phyloP scores from a whole-genome alignment of 495 filamentous ascomycete genomes.

The Durotheca rogersii region DNA sequence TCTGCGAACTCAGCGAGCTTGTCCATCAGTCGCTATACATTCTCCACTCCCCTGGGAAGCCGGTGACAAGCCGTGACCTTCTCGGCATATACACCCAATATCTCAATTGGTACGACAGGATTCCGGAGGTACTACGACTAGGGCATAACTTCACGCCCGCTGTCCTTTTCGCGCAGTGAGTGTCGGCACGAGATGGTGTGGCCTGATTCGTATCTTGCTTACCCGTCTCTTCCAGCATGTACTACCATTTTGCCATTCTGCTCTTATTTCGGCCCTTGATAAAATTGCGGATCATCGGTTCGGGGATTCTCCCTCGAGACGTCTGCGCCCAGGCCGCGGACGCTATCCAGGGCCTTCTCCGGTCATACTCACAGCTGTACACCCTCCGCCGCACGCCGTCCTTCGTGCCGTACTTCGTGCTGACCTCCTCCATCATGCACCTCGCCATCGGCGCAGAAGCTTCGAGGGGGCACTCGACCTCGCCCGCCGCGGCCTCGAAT shows the following conservation, averaged over 20 bases:
- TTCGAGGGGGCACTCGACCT: conserved; percentile 13
- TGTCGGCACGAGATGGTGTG: conserved; percentile 9
- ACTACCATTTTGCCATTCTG: conserved; percentile 63
- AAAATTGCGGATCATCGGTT: conserved; percentile 58
- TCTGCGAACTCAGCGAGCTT: conserved; percentile 66
- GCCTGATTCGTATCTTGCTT: conserved; percentile 13
- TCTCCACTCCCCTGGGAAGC: conserved; percentile 60
- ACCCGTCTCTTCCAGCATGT: conserved; percentile 51
- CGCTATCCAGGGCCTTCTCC: conserved; percentile 57
- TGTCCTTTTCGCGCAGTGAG: conserved; percentile 65
- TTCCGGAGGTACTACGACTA: conserved; percentile 59
- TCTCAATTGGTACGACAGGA: conserved; percentile 59
- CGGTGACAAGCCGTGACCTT: conserved; percentile 58
- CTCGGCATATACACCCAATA: conserved; percentile 59
- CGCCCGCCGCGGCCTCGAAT: conserved; percentile 18
- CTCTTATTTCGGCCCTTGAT: conserved; percentile 67
- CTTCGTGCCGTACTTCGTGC: conserved; percentile 60
- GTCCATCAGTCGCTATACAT: conserved; percentile 65
- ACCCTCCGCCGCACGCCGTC: conserved; percentile 57
- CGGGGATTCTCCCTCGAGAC: conserved; percentile 60
- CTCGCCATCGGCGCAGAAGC: conserved; percentile 48
- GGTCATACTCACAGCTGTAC: conserved; percentile 60
- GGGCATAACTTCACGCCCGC: conserved; percentile 61
- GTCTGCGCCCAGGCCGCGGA: conserved; percentile 63
- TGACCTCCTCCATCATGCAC: conserved; percentile 60